A percentile compares a stretch with the other conserved stretches of the same genome.
Conservation (phyloP, 2,329 filamentous ascomycete genomes). For the Penicillium sp. region DNA sequence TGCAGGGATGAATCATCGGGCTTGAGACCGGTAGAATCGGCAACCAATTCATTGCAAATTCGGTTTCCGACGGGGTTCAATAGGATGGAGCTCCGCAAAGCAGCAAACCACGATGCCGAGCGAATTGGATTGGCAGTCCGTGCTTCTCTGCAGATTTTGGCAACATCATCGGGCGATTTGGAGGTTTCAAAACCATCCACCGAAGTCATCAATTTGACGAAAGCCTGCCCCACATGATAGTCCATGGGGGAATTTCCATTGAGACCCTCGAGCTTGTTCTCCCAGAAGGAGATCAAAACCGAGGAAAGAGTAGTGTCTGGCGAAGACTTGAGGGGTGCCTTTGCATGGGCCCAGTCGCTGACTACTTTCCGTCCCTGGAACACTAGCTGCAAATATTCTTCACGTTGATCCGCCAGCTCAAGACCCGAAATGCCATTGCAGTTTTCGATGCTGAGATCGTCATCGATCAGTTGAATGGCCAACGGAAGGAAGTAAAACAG, state of each 20-base stretch:
- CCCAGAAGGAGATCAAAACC: slow-evolving; percentile 33
- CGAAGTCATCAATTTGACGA: slow-evolving; percentile 40
- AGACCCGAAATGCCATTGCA: slow-evolving; percentile 55
- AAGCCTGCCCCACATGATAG: slow-evolving; percentile 43
- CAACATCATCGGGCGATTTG: slow-evolving; percentile 33
- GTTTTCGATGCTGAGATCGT: slow-evolving; percentile 58
- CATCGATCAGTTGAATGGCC: slow-evolving; percentile 58
- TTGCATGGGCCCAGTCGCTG: slow-evolving; percentile 42
- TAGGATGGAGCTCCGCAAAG: slow-evolving; percentile 51
- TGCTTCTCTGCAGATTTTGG: slow-evolving; percentile 36
- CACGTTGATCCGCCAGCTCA: slow-evolving; percentile 50
- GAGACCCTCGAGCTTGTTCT: slow-evolving; percentile 33
- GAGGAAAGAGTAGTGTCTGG: slow-evolving; percentile 24
- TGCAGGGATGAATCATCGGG: slow-evolving; percentile 43
- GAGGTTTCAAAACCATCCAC: slow-evolving; percentile 24
- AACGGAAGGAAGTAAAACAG: slow-evolving; percentile 54
- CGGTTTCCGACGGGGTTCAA: slow-evolving; percentile 50
- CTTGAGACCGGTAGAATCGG: slow-evolving; percentile 58
- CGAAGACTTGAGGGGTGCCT: slow-evolving; percentile 15
- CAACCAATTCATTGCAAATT: slow-evolving; percentile 61
- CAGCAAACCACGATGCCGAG: slow-evolving; percentile 49
- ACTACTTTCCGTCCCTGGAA: slow-evolving; percentile 51
- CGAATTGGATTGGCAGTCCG: slow-evolving; percentile 46
- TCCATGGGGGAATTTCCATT: slow-evolving; percentile 31
- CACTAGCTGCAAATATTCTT: slow-evolving; percentile 55